These are phyloP conservation scores for Lepidium campestre DNA, from an alignment of 441 rosid species.

Conservation along the genomic window DNA sequence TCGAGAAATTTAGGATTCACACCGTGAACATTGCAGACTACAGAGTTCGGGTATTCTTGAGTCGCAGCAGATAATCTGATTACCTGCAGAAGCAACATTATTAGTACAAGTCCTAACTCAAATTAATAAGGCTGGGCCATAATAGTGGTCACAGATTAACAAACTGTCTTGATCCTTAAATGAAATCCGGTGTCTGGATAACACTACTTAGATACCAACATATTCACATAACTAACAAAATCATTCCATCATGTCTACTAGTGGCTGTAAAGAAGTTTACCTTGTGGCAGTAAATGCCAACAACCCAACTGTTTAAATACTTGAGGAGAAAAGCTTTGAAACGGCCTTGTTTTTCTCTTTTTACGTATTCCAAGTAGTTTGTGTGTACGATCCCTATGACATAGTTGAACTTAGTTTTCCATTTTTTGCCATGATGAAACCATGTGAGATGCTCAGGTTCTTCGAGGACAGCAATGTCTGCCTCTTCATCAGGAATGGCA, in stretches of 20 bases:
- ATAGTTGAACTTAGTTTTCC: constrained; percentile 75
- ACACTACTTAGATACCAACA: not conserved
- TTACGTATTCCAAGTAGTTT: constrained; percentile 90
- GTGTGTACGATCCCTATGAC: constrained; percentile 87
- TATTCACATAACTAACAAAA: not conserved
- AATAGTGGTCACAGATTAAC: not conserved
- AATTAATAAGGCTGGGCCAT: not conserved
- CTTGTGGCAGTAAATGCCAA: constrained; percentile 89
- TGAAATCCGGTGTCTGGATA: not conserved
- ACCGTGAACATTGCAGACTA: constrained; percentile 89
- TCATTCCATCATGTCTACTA: constrained; percentile 1
- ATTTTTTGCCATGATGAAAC: constrained; percentile 96
- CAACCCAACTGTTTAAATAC: constrained; percentile 67
- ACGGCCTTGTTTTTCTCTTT: constrained; percentile 77
- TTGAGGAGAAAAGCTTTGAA: constrained; percentile 57
- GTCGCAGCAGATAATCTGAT: constrained; percentile 94
- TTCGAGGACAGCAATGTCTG: constrained; percentile 90
- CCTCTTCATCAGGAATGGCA: constrained; percentile 72
- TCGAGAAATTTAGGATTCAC: constrained; percentile 92
- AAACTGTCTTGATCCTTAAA: not conserved
- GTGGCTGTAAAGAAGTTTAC: constrained; percentile 32
- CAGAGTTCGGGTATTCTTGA: constrained; percentile 76
- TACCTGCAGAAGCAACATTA: constrained; percentile 43
- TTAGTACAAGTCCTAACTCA: not conserved
- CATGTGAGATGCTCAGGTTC: constrained; percentile 99